phyloP scores from a whole-genome alignment of 208 protist genomes.

The Entamoeba nuttalli region DNA sequence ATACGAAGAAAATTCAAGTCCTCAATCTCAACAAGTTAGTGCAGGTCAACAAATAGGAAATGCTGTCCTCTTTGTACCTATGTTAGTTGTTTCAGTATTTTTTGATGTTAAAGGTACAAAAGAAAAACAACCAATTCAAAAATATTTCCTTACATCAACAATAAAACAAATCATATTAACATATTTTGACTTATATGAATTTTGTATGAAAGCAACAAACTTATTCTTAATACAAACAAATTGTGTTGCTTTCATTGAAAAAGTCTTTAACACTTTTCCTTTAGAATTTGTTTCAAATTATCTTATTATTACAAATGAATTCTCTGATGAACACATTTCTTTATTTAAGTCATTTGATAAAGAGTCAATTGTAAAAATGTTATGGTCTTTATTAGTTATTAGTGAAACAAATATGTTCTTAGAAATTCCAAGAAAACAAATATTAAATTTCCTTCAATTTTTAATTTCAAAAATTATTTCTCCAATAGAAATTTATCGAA shows the following conservation, averaged over 20 bases:
- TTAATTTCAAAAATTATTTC: neutral
- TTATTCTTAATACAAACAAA: neutral
- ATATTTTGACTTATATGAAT: neutral
- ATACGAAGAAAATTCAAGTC: neutral
- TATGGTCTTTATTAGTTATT: neutral
- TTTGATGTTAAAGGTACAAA: neutral
- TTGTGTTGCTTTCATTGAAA: neutral
- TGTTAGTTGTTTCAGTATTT: neutral
- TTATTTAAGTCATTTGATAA: neutral
- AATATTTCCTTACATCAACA: neutral
- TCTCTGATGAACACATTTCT: neutral
- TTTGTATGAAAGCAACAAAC: neutral
- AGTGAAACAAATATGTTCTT: neutral
- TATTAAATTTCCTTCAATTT: neutral
- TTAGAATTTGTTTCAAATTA: neutral
- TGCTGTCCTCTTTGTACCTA: neutral
- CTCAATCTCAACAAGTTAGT: neutral
- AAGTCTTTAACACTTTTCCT: neutral
- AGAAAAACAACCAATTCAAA: neutral
- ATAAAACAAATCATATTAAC: neutral
- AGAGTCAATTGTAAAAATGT: neutral
- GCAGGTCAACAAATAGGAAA: neutral
- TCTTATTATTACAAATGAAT: neutral
- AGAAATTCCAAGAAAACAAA: neutral
- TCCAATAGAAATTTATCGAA: neutral